A percentile compares a stretch with the other conserved stretches of the same genome.
phyloP scores from a whole-genome alignment of 2,329 filamentous ascomycete species.

The Neocucurbitaria cava region DNA sequence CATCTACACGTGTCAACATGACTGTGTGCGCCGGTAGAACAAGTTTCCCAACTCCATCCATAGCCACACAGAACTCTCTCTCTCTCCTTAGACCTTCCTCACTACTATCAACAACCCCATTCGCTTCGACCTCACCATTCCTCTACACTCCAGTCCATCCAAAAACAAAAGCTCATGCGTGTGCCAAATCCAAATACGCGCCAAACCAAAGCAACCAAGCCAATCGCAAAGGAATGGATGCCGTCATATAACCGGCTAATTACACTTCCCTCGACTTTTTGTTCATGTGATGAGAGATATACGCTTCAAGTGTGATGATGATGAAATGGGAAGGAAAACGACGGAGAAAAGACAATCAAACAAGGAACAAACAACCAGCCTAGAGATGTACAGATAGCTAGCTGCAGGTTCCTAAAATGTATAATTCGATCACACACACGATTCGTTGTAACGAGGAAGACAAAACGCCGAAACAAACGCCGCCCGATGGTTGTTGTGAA shows the following conservation, averaged over 20 bases:
- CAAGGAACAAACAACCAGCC: conserved; percentile 1
- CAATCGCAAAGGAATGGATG: conserved; percentile 16
- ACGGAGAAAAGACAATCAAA: neutral
- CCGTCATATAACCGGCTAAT: conserved; percentile 32
- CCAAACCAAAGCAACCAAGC: no score
- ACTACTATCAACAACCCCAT: neutral
- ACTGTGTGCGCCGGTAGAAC: neutral
- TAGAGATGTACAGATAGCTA: conserved; percentile 12
- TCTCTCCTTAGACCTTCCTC: neutral
- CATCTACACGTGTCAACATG: conserved; percentile 32
- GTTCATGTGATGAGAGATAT: conserved; percentile 24
- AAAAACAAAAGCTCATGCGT: neutral
- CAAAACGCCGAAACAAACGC: conserved; percentile 41
- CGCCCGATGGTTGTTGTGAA: conserved; percentile 41
- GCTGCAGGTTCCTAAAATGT: conserved; percentile 14
- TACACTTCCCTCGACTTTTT: conserved; percentile 37
- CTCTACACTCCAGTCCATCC: neutral
- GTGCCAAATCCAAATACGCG: conserved; percentile 11
- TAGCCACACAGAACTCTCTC: neutral
- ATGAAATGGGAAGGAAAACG: conserved; percentile 3
- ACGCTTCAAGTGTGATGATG: conserved; percentile 16
- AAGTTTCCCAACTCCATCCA: neutral
- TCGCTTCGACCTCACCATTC: neutral
- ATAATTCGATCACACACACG: conserved; percentile 10
- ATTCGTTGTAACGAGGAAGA: conserved; percentile 4